Evolutionary conservation across 352 stramenopile species (phyloP).

Genomic region (Blastocystis sp.): DNA sequence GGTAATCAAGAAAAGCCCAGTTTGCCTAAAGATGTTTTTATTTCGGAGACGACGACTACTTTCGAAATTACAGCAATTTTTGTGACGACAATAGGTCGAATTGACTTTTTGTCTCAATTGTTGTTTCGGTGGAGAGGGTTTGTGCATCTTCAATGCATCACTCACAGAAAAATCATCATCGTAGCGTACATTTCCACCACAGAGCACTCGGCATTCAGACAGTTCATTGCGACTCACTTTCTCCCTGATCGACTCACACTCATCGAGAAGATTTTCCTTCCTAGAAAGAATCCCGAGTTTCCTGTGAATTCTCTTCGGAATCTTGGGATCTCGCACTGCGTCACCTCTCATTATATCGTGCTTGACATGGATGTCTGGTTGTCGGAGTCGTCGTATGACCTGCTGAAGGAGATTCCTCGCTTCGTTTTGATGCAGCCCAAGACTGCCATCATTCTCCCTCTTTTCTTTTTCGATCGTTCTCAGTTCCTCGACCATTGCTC

Average conservation of each 20-base stretch:
- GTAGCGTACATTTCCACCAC: not conserved
- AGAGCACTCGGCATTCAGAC: not conserved
- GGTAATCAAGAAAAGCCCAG: not conserved
- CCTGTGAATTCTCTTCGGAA: conserved; percentile 54
- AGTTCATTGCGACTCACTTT: not conserved
- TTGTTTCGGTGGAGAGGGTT: conserved; percentile 9
- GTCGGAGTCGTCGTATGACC: not conserved
- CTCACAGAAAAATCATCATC: not conserved
- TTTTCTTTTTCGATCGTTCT: conserved; percentile 37
- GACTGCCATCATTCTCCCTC: not conserved
- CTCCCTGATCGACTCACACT: not conserved
- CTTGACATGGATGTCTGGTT: conserved; percentile 55
- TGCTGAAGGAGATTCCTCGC: not conserved
- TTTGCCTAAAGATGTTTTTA: not conserved
- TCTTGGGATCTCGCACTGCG: not conserved
- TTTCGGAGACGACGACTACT: not conserved
- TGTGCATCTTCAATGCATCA: not conserved
- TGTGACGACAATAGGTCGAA: conserved; percentile 7
- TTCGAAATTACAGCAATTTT: not conserved
- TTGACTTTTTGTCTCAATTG: not conserved
- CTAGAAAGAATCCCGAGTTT: not conserved
- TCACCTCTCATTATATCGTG: conserved; percentile 9
- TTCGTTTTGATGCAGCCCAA: not conserved
- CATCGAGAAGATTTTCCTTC: not conserved
- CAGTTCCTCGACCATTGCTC: not conserved